Percentiles rank a stretch among this genome's conserved stretches.
Evolutionary conservation across 345 rosid genomes (phyloP).

Genomic region (Populus ilicifolia): DNA sequence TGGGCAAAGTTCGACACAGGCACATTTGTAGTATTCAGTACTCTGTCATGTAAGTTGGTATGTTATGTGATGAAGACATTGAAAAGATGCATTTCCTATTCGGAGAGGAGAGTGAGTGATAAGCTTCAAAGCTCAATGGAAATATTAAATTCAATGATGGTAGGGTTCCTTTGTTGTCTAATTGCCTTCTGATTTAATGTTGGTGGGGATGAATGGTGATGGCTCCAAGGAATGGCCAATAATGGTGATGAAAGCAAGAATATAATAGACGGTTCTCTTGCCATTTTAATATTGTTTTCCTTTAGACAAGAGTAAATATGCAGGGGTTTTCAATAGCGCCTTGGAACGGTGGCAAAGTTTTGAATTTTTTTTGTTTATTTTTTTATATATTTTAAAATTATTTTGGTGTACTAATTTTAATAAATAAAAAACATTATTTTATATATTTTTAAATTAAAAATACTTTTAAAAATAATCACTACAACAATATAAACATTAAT

Average conservation of each 20-base stretch:
- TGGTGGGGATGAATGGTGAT: constrained; percentile 23
- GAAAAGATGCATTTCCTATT: constrained; percentile 12
- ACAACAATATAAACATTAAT: too few relatives aligned
- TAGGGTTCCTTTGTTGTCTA: constrained; percentile 13
- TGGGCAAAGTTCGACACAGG: not conserved
- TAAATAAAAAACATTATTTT: too few relatives aligned
- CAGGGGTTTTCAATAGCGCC: constrained; percentile 22
- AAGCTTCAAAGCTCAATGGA: constrained; percentile 30
- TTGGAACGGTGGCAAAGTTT: too few relatives aligned
- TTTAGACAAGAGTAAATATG: constrained; percentile 34
- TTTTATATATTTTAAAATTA: too few relatives aligned
- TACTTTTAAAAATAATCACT: too few relatives aligned
- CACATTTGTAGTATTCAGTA: not conserved
- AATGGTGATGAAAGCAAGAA: constrained; percentile 35
- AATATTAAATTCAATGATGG: constrained; percentile 38
- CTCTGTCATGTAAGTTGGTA: constrained; percentile 20
- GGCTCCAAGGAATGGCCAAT: constrained; percentile 35
- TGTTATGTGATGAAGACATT: constrained; percentile 9
- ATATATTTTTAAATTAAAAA: too few relatives aligned
- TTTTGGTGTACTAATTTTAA: too few relatives aligned
- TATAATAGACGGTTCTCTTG: constrained; percentile 32
- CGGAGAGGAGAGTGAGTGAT: constrained; percentile 24
- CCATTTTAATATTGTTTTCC: constrained; percentile 17
- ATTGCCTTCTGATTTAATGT: constrained; percentile 26
- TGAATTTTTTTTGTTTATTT: too few relatives aligned